phyloP scores from a whole-genome alignment of 2,329 filamentous ascomycete genomes.

The Fusarium veterinarium region DNA sequence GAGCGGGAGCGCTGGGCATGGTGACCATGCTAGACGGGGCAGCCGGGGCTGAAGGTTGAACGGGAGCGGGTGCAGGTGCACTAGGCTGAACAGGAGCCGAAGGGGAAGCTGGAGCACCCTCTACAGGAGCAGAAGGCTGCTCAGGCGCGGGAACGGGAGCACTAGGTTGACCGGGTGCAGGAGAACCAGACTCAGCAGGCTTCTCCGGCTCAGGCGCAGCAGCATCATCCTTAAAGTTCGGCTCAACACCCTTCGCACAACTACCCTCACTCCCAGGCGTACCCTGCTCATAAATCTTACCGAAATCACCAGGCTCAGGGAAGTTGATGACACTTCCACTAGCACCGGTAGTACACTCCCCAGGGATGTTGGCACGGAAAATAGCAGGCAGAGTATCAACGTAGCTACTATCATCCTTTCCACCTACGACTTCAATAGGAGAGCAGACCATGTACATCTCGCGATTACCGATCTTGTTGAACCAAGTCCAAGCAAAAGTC shows the following conservation, averaged over 20 bases:
- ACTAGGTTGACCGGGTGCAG: too few species aligned
- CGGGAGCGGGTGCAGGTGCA: too few species aligned
- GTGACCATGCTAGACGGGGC: too few species aligned
- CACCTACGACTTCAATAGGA: slow-evolving; percentile 68
- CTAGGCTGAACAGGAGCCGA: too few species aligned
- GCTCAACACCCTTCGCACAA: slow-evolving; percentile 33
- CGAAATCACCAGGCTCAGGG: slow-evolving; percentile 40
- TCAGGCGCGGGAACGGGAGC: too few species aligned
- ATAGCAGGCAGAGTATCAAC: slow-evolving; percentile 34
- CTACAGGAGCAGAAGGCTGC: background rate
- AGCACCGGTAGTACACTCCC: slow-evolving; percentile 37
- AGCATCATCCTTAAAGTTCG: slow-evolving; percentile 33
- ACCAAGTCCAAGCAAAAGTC: slow-evolving; percentile 81
- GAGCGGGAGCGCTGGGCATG: too few species aligned
- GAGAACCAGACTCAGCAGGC: slow-evolving; percentile 4
- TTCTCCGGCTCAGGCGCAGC: slow-evolving; percentile 5
- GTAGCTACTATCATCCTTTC: slow-evolving; percentile 44
- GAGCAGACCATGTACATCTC: slow-evolving; percentile 93
- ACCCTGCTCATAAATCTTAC: slow-evolving; percentile 34
- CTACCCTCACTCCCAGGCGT: slow-evolving; percentile 22
- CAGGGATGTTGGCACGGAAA: slow-evolving; percentile 43
- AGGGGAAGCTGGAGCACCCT: too few species aligned
- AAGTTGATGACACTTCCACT: slow-evolving; percentile 40
- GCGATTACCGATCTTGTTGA: slow-evolving; percentile 80
- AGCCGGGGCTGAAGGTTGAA: too few species aligned